A percentile compares a stretch with the other conserved stretches of the same genome.
Evolutionary conservation across 2,329 filamentous ascomycete species (phyloP).

Genomic region (Ascochyta rabiei): DNA sequence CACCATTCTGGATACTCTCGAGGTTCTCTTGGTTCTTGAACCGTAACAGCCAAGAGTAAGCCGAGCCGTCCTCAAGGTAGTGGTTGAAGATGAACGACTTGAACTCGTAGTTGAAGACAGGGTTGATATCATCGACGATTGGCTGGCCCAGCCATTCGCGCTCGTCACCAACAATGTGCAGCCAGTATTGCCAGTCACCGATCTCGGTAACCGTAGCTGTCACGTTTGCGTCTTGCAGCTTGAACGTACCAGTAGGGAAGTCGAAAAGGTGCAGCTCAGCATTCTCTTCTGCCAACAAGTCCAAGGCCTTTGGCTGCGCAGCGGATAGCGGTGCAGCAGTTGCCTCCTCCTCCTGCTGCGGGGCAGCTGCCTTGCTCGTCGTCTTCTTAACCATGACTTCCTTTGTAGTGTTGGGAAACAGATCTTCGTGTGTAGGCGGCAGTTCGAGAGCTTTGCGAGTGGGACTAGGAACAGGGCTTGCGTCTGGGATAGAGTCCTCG

Average conservation of each 20-base stretch:
- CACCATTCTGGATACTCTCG: slow-evolving; percentile 87
- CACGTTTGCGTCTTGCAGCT: slow-evolving; percentile 76
- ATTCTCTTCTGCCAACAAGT: slow-evolving; percentile 74
- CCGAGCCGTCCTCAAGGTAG: slow-evolving; percentile 84
- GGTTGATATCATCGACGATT: slow-evolving; percentile 89
- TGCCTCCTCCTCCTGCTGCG: slow-evolving; percentile 50
- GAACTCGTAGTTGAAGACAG: slow-evolving; percentile 98
- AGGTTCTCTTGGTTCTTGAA: slow-evolving; percentile 84
- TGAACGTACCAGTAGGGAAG: slow-evolving; percentile 83
- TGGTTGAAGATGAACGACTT: slow-evolving; percentile 99
- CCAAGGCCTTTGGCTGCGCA: slow-evolving; percentile 69
- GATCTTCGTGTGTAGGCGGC: slow-evolving; percentile 38
- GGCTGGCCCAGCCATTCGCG: slow-evolving; percentile 86
- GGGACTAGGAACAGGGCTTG: slow-evolving; percentile 62
- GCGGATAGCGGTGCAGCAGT: slow-evolving; percentile 66
- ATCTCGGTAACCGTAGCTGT: slow-evolving; percentile 82
- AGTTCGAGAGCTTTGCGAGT: slow-evolving; percentile 44
- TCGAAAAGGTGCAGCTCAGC: slow-evolving; percentile 95
- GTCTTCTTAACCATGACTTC: slow-evolving; percentile 53
- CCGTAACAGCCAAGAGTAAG: slow-evolving; percentile 92
- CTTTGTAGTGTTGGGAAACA: slow-evolving; percentile 45
- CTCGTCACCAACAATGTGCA: slow-evolving; percentile 78
- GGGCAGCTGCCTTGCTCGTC: slow-evolving; percentile 38
- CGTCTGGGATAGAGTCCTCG: slow-evolving; percentile 65
- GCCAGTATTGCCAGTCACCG: slow-evolving; percentile 93